These are phyloP conservation scores for Saturnispora mendoncae DNA, from an alignment of 805 yeast species.

Conservation along the genomic window DNA sequence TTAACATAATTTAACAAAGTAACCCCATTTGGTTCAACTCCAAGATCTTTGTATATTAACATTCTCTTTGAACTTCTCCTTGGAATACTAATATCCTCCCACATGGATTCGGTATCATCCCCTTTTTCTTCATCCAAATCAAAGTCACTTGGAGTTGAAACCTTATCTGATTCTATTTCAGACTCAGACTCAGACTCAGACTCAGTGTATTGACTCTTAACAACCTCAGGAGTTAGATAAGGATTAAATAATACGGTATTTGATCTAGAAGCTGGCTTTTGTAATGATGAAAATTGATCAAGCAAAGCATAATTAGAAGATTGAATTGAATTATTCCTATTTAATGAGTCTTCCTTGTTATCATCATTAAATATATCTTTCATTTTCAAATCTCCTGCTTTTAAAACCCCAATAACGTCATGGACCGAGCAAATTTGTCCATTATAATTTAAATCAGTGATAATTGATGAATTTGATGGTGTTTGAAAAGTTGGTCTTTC, in stretches of 20 bases:
- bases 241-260: neutral
- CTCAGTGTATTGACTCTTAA: neutral
- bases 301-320: neutral
- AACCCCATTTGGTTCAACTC: constrained; percentile 7
- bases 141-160: neutral
- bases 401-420: constrained; percentile 2
- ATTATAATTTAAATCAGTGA: neutral
- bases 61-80: constrained; percentile 14
- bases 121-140: neutral
- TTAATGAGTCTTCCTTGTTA: neutral
- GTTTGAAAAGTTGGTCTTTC: neutral
- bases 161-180: neutral
- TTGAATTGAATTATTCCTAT: neutral
- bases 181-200: too few species aligned
- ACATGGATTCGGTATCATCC: neutral
- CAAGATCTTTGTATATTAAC: constrained; percentile 1
- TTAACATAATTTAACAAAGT: constrained; percentile 2
- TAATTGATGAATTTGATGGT: neutral
- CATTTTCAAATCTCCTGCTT: neutral
- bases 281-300: too few species aligned
- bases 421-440: constrained; percentile 3
- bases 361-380: neutral
- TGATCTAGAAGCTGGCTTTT: neutral
- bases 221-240: neutral
- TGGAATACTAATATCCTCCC: constrained; percentile 6